These are phyloP conservation scores for Aureobasidium lini DNA, from an alignment of 2,329 filamentous ascomycete genomes.

Conservation along the genomic window DNA sequence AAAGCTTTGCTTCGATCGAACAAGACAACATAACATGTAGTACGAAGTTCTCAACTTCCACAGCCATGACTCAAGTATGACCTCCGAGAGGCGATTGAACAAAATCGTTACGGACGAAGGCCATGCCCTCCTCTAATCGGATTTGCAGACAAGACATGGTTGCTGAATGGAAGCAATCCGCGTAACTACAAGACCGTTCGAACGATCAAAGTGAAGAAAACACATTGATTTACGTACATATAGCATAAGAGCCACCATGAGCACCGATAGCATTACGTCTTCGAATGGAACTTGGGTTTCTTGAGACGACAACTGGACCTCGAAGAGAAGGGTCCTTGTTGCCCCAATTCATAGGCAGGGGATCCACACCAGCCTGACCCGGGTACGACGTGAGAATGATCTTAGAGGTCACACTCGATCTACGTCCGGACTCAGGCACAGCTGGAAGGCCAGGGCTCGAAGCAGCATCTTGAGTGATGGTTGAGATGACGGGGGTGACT, in stretches of 20 bases:
- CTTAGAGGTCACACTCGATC: conserved; percentile 43
- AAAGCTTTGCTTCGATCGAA: no score
- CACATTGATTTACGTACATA: conserved; percentile 47
- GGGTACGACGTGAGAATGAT: conserved; percentile 79
- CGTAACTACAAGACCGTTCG: no score
- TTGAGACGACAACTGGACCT: conserved; percentile 82
- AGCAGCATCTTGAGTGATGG: not conserved
- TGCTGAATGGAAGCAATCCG: no score
- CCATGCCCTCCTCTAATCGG: no score
- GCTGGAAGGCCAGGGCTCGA: not conserved
- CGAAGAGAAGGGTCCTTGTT: conserved; percentile 64
- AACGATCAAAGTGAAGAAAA: no score
- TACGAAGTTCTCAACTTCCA: no score
- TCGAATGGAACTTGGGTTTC: conserved; percentile 66
- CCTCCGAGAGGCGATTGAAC: no score
- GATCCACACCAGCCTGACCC: conserved; percentile 87
- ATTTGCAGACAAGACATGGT: no score
- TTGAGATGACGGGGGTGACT: not conserved
- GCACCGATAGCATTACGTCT: conserved; percentile 52
- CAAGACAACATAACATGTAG: no score
- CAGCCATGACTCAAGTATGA: no score
- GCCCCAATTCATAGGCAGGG: conserved; percentile 84
- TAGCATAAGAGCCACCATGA: conserved; percentile 86
- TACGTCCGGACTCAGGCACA: conserved; percentile 11
- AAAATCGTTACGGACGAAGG: no score